These are phyloP conservation scores for Tylopilus subfusipes DNA, from an alignment of 768 basidiomycete species.

Conservation along the genomic window DNA sequence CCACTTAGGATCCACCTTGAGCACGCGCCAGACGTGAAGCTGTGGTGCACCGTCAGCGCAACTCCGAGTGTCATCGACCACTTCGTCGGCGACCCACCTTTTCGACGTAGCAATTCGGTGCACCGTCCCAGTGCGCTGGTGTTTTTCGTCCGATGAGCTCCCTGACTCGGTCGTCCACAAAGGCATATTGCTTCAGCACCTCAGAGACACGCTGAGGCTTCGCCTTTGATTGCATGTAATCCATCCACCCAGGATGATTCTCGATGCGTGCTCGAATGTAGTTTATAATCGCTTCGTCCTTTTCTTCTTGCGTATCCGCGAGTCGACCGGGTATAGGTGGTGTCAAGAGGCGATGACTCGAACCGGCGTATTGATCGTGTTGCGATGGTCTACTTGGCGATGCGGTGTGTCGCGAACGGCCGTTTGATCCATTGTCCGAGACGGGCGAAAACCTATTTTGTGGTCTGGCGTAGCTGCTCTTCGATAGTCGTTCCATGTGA, in stretches of 20 bases:
- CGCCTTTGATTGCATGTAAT: conserved; percentile 45
- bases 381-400: conserved; percentile 9
- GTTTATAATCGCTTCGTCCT: conserved; percentile 40
- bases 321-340: conserved; percentile 26
- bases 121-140: conserved; percentile 40
- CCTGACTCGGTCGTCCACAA: conserved; percentile 50
- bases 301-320: conserved; percentile 37
- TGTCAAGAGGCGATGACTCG: conserved; percentile 13
- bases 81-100: conserved; percentile 35
- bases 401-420: conserved; percentile 11
- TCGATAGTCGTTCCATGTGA: conserved; percentile 27
- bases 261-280: conserved; percentile 44
- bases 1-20: conserved; percentile 43
- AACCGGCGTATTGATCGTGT: neutral
- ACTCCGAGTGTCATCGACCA: neutral
- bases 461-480: conserved; percentile 14
- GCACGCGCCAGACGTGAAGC: conserved; percentile 50
- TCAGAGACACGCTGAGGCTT: conserved; percentile 39
- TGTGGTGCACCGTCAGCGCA: conserved; percentile 8
- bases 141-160: conserved; percentile 42
- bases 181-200: conserved; percentile 47
- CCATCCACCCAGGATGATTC: conserved; percentile 42
- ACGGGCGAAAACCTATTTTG: conserved; percentile 10
- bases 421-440: conserved; percentile 19
- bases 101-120: conserved; percentile 37